phyloP scores from a whole-genome alignment of 2,329 filamentous ascomycete species.

The Colletotrichum orbiculare region DNA sequence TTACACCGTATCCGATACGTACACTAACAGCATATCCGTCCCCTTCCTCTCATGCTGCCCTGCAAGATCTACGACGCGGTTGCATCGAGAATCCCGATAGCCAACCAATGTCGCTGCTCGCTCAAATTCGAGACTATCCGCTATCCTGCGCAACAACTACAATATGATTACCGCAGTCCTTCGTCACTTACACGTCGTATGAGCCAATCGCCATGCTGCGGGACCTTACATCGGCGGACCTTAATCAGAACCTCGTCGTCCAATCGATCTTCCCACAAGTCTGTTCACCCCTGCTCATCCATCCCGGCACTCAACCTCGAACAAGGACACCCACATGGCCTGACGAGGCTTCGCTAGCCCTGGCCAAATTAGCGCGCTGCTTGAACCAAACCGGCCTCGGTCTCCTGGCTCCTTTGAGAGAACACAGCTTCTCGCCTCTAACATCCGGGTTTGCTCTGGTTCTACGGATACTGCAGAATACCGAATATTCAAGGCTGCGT shows the following conservation, averaged over 20 bases:
- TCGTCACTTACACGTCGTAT: conserved; percentile 7
- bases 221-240: conserved; percentile 30
- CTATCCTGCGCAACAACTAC: neutral
- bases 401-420: neutral
- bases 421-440: neutral
- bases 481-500: conserved; percentile 1
- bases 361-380: conserved; percentile 23
- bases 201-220: conserved; percentile 26
- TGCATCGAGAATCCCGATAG: neutral
- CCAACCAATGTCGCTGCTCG: conserved; percentile 5
- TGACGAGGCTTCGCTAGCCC: conserved; percentile 32
- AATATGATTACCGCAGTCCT: conserved; percentile 16
- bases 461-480: neutral
- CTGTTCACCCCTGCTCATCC: conserved; percentile 19
- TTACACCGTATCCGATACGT: no score
- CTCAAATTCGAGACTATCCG: conserved; percentile 14
- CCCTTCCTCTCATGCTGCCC: conserved; percentile 5
- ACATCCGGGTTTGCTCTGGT: conserved; percentile 3
- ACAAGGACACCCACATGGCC: conserved; percentile 37
- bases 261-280: conserved; percentile 33
- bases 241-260: conserved; percentile 29
- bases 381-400: conserved; percentile 10
- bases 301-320: conserved; percentile 37
- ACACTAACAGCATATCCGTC: neutral
- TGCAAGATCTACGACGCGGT: neutral